These are phyloP conservation scores for Hanseniaspora uvarum DNA, from an alignment of 1,139 yeast species.

Conservation along the genomic window DNA sequence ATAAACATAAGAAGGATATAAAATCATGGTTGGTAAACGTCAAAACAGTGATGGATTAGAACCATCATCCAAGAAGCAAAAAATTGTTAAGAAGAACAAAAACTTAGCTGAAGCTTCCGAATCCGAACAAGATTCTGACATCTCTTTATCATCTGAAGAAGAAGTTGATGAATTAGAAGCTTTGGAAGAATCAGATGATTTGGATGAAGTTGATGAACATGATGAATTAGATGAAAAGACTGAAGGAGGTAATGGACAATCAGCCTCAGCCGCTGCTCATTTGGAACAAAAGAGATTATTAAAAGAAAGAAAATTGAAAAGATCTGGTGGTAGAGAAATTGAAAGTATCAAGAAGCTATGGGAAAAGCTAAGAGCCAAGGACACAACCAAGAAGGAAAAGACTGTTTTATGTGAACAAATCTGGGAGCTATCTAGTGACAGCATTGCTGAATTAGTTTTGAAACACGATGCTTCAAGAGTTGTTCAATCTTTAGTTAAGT, in stretches of 20 bases:
- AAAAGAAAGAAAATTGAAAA: conserved; percentile 73
- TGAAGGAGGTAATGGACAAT: conserved; percentile 30
- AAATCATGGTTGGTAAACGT: conserved; percentile 13
- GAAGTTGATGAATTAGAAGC: conserved; percentile 27
- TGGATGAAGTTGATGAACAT: conserved; percentile 25
- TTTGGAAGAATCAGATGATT: conserved; percentile 26
- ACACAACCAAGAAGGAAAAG: conserved; percentile 68
- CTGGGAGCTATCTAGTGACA: conserved; percentile 72
- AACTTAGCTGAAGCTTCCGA: conserved; percentile 16
- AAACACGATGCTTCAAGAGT: conserved; percentile 97
- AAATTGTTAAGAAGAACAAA: conserved; percentile 15
- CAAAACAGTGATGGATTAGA: not conserved
- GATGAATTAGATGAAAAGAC: conserved; percentile 24
- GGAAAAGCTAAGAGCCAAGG: conserved; percentile 84
- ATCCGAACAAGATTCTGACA: conserved; percentile 17
- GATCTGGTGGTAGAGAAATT: conserved; percentile 78
- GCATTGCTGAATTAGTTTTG: conserved; percentile 71
- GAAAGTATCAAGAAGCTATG: conserved; percentile 78
- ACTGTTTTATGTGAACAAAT: conserved; percentile 72
- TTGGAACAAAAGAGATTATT: conserved; percentile 72
- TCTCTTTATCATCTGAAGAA: conserved; percentile 22
- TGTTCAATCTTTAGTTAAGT: conserved; percentile 85
- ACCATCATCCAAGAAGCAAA: conserved; percentile 9
- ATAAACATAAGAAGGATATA: not conserved
- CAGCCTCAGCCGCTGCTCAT: conserved; percentile 58